Percentiles rank a stretch among this genome's conserved stretches.
These are phyloP conservation scores for Malus hybrid DNA, from an alignment of 331 rosid genomes.

Conservation along the genomic window DNA sequence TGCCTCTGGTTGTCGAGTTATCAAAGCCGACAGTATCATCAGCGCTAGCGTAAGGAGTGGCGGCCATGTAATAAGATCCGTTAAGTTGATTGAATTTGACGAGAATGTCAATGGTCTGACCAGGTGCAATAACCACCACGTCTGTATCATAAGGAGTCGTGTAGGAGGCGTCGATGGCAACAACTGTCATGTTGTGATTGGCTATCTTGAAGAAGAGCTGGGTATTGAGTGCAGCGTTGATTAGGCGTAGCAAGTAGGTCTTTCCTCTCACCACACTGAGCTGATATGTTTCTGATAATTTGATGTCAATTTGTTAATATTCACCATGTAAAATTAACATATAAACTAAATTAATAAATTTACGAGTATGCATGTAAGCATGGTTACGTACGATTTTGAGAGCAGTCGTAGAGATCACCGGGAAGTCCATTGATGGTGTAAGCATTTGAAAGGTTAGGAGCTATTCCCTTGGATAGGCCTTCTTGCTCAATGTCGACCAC, in stretches of 20 bases:
- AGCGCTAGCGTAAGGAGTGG: conserved; percentile 16
- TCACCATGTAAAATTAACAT: not conserved
- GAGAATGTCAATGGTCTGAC: conserved; percentile 49
- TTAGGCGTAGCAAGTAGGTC: conserved; percentile 32
- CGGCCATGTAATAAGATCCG: conserved; percentile 54
- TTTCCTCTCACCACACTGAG: conserved; percentile 22
- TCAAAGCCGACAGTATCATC: not conserved
- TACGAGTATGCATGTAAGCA: not conserved
- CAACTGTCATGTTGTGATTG: conserved; percentile 33
- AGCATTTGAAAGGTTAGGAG: conserved; percentile 18
- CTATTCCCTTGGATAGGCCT: conserved; percentile 10
- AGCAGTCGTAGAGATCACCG: conserved; percentile 32
- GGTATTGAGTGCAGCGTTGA: conserved; percentile 43
- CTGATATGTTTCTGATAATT: conserved; percentile 18
- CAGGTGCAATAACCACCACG: conserved; percentile 29
- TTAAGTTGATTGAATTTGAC: conserved; percentile 22
- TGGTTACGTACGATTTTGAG: conserved; percentile 18
- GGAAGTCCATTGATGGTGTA: conserved; percentile 40
- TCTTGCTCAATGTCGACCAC: conserved; percentile 27
- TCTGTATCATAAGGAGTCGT: conserved; percentile 25
- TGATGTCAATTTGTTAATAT: not conserved
- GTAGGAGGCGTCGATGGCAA: conserved; percentile 37
- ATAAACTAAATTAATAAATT: not conserved
- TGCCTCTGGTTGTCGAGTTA: conserved; percentile 23
- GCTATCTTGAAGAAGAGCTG: conserved; percentile 38